Percentiles rank a stretch among this genome's conserved stretches.
Evolutionary conservation across 345 rosid species (phyloP).

Genomic region (Noccaea bulbosa): DNA sequence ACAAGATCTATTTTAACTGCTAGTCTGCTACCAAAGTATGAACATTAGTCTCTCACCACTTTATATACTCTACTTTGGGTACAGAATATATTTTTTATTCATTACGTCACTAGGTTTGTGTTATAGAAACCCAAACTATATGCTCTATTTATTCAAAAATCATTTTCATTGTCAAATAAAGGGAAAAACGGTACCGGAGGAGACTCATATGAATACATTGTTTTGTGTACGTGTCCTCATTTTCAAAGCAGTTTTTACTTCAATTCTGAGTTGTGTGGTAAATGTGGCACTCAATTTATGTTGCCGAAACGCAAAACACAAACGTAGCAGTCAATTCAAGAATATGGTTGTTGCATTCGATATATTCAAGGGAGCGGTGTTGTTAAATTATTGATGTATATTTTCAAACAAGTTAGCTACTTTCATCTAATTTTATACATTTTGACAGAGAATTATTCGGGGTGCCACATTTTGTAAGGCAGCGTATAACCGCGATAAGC

Average conservation of each 20-base stretch:
- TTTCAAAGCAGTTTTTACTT: not conserved
- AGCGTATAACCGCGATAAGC: not conserved
- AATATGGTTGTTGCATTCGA: not conserved
- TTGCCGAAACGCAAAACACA: no score
- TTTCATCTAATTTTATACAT: not conserved
- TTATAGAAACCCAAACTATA: not conserved
- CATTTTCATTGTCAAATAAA: no score
- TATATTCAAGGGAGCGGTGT: not conserved
- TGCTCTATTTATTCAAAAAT: no score
- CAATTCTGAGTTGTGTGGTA: no score
- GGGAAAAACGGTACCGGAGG: no score
- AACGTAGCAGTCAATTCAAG: not conserved
- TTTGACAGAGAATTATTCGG: not conserved
- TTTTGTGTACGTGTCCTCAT: not conserved
- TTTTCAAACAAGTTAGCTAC: not conserved
- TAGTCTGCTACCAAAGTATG: not conserved
- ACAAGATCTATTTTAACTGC: slow-evolving; percentile 2
- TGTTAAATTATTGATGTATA: not conserved
- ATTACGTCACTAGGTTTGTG: no score
- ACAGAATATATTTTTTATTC: no score
- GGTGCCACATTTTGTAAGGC: no score
- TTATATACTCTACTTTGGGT: no score
- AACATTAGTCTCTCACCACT: slow-evolving; percentile 9
- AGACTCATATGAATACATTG: not conserved
- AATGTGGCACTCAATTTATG: no score